These are phyloP conservation scores for Fragilaria radians DNA, from an alignment of 108 stramenopile species.

Conservation along the genomic window DNA sequence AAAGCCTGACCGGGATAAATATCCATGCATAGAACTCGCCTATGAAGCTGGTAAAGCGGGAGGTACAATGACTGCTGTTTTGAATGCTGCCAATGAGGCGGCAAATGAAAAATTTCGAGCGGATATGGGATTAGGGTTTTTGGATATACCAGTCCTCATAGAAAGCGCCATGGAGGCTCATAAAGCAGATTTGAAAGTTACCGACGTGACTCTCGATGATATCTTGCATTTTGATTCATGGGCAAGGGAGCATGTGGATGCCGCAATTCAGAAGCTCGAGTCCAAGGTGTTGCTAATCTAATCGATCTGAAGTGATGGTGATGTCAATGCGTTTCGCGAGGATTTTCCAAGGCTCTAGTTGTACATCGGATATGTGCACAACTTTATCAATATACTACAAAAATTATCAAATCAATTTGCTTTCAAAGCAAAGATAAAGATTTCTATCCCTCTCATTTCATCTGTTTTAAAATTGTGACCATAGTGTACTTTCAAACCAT, in stretches of 20 bases:
- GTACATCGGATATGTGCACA: too few relatives aligned
- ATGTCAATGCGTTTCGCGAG: too few relatives aligned
- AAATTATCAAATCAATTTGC: too few relatives aligned
- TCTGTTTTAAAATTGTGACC: too few relatives aligned
- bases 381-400: too few relatives aligned
- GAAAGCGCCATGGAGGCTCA: conserved; percentile 93
- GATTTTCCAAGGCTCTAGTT: too few relatives aligned
- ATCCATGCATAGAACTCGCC: conserved; percentile 90
- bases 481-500: too few relatives aligned
- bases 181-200: conserved; percentile 79
- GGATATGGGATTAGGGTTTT: conserved; percentile 82
- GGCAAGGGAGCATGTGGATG: conserved; percentile 76
- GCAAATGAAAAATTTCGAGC: conserved; percentile 94
- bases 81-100: conserved; percentile 95
- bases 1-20: conserved; percentile 87
- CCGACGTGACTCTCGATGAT: conserved; percentile 84
- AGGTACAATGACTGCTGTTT: conserved; percentile 94
- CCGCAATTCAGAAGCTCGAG: conserved; percentile 41
- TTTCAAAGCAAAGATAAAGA: too few relatives aligned
- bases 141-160: conserved; percentile 90
- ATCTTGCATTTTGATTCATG: conserved; percentile 88
- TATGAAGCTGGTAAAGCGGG: conserved; percentile 90
- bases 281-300: background rate
- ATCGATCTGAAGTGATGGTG: too few relatives aligned
- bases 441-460: too few relatives aligned